Base-by-base conservation (phyloP, 2,329 filamentous ascomycete genomes). In the Neoascochyta sp. region DNA sequence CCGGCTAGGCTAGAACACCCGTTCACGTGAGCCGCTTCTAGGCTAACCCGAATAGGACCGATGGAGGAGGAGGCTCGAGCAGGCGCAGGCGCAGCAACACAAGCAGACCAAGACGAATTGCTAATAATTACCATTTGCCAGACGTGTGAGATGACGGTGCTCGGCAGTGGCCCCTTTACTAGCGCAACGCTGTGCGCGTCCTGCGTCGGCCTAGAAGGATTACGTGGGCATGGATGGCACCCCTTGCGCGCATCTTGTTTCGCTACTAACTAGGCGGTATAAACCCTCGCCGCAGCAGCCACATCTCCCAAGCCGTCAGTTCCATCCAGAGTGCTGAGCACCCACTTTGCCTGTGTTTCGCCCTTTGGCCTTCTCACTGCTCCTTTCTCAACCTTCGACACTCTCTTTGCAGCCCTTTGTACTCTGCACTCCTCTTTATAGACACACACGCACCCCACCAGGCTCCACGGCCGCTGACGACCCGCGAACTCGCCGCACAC, bases 11-110 rank as follows among this genome's bases (percentile, higher is more conserved):
- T 18, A n/a, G 7, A 15, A 40, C 46, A 38, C 35, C 32, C 4
- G 10, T 3, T 43, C 48, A 52, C 46, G 45, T 52, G 46, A 26
- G 22, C 39, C 38, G 20, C 11, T 34, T 29, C 18, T 32, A 26
- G 41, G 16, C 22, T 41, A 37, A 36, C n/a, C 14, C 5, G 13
- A 14, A 27, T n/a, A n/a, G n/a, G n/a, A n/a, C n/a, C n/a, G n/a
- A n/a, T n/a, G n/a, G n/a, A n/a, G n/a, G n/a, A n/a, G n/a, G n/a
- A n/a, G n/a, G n/a, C n/a, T n/a, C n/a, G n/a, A n/a, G n/a, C n/a
- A n/a, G n/a, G 18, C 7, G 18, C 18, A 20, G 18, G 18, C 10
- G 18, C 18, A 20, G 18, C 18, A n/a, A n/a, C n/a, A n/a, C n/a
- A n/a, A n/a, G n/a, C n/a, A n/a, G n/a, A n/a, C n/a, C n/a, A n/a